Percentiles rank a stretch among this genome's conserved stretches.
phyloP scores from a whole-genome alignment of 2,329 filamentous ascomycete species.

The Ceratocystis huliohia region DNA sequence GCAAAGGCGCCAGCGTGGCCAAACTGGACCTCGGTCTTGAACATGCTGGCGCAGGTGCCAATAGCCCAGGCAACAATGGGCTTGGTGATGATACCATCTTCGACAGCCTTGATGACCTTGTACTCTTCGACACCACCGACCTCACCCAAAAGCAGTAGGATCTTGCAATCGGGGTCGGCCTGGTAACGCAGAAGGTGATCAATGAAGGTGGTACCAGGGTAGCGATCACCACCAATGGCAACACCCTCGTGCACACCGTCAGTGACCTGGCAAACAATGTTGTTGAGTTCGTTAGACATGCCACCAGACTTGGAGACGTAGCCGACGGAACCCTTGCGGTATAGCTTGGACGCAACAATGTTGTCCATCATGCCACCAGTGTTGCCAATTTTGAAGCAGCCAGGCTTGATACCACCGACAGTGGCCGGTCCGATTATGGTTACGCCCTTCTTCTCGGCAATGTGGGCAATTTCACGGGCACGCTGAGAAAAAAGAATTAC shows the following conservation, averaged over 20 bases:
- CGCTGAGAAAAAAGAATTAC: constrained; percentile 40
- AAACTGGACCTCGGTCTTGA: constrained; percentile 99
- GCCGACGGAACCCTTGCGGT: constrained; percentile 95
- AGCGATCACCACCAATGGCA: constrained; percentile 97
- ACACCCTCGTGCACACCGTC: constrained; percentile 99
- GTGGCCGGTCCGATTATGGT: constrained; percentile 98
- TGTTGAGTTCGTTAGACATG: constrained; percentile 99
- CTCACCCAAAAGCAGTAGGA: constrained; percentile 88
- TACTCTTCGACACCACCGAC: constrained; percentile 99
- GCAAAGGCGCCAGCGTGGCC: constrained; percentile 96
- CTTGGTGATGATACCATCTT: constrained; percentile 90
- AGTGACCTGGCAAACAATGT: constrained; percentile 92
- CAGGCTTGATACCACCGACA: constrained; percentile 98
- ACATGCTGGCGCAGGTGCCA: constrained; percentile 97
- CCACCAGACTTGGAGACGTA: constrained; percentile 99
- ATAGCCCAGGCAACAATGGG: constrained; percentile 99
- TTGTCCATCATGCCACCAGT: constrained; percentile 99
- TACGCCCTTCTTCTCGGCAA: constrained; percentile 95
- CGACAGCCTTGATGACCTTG: constrained; percentile 96
- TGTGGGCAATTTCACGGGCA: constrained; percentile 93
- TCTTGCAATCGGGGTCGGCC: constrained; percentile 94
- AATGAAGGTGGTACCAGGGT: constrained; percentile 97
- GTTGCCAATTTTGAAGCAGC: constrained; percentile 99
- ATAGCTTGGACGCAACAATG: constrained; percentile 98
- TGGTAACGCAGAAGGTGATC: constrained; percentile 96